Base-by-base conservation (phyloP, 2,329 filamentous ascomycete genomes). In the Botryotinia calthae region DNA sequence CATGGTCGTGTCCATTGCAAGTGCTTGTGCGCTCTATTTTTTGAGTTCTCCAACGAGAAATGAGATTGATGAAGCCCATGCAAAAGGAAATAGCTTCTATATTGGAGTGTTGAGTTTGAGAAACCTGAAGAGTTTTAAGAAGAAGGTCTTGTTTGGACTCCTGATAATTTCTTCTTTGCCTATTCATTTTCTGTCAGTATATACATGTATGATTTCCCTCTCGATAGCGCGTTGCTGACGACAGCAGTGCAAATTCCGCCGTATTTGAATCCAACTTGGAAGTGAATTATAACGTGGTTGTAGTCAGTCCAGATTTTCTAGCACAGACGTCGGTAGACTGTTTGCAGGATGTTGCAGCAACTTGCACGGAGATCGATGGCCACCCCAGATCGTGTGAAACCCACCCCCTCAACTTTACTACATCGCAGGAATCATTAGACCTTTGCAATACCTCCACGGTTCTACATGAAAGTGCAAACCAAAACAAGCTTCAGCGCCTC, bases 31-130 rank as follows among this genome's bases (percentile, higher is more conserved):
- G 22, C 75, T 87, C 84, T 87, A 88, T 73, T 81, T 84, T 31
- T 78, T 89, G 20, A 83, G 80, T 20, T 82, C 86, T 0, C 87
- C 87, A 0, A 87, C 84, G 1, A 79, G 87, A 40, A 74, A 77
- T 12, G 85, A 88, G 44, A 77, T 88, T 22, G 84, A 88, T 70
- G 75, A 75, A 12, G 85, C 85, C 0, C 87, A 89, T 78, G 71
- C 75, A 0, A 75, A 77, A 64, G 78, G 81, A 2, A 79, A 76
- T 25, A 84, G 82, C 82, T 77, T 87, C 1, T 82, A 85, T 48
- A 83, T 86, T 62, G 85, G 86, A 0, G 77, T 85, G 2, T 79
- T 82, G 10, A 85, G 83, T 48, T 40, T 82, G 3, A 79, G 83
- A 1, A 86, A 85, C 73, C 51, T 84, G 25, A 74, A 71, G 20